Evolutionary conservation across 352 stramenopile genomes (phyloP).

Genomic region (Globisporangium uncinulatum): DNA sequence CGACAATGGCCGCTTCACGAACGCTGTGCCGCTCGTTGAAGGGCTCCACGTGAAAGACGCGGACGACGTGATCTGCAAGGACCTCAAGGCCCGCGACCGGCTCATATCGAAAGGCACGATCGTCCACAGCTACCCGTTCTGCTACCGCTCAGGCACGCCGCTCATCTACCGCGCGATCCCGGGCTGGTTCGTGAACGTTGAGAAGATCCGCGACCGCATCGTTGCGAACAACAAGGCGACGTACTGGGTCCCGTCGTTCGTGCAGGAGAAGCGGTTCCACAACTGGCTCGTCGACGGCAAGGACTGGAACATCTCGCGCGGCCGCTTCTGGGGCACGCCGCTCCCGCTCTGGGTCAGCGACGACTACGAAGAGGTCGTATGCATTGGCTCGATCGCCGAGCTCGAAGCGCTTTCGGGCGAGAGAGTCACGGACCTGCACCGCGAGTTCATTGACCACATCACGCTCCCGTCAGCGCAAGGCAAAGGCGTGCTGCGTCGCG

Average conservation of each 20-base stretch:
- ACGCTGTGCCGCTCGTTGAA: conserved; percentile 89
- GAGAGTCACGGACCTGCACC: conserved; percentile 94
- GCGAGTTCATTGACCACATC: conserved; percentile 97
- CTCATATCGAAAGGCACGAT: conserved; percentile 97
- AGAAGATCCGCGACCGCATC: conserved; percentile 95
- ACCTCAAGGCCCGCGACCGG: conserved; percentile 93
- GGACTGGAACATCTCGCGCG: conserved; percentile 98
- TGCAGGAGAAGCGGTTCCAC: conserved; percentile 99
- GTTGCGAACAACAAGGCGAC: conserved; percentile 88
- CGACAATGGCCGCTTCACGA: conserved; percentile 95
- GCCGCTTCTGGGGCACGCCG: conserved; percentile 99
- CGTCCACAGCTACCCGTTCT: conserved; percentile 99
- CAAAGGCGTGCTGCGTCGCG: conserved; percentile 79
- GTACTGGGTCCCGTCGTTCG: conserved; percentile 83
- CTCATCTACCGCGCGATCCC: conserved; percentile 99
- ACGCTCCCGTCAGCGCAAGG: conserved; percentile 95
- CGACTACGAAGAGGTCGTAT: conserved; percentile 97
- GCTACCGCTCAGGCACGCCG: conserved; percentile 99
- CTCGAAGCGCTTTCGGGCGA: conserved; percentile 94
- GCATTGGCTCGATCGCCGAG: conserved; percentile 95
- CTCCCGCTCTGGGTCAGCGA: conserved; percentile 98
- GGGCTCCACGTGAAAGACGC: conserved; percentile 98
- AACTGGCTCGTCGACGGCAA: conserved; percentile 98
- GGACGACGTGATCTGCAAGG: conserved; percentile 94
- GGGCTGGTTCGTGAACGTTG: conserved; percentile 99